Percentiles rank a stretch among this genome's conserved stretches.
Conservation (phyloP, 148 eudicot species). For the Bassia scoparia region DNA sequence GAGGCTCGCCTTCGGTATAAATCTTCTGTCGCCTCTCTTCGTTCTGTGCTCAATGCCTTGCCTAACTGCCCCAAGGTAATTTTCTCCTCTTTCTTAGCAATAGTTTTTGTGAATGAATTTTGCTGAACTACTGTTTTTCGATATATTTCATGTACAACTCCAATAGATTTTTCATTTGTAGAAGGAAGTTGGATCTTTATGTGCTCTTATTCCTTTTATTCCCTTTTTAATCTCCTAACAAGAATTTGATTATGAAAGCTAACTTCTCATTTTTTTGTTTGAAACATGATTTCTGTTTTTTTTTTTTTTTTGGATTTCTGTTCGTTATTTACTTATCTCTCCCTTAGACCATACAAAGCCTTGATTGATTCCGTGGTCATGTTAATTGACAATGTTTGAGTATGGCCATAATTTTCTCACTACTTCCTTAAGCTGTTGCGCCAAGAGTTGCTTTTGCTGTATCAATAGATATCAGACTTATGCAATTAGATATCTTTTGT, state of each 20-base stretch:
- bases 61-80: conserved; percentile 54
- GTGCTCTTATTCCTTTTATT: neutral
- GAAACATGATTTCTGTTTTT: neutral
- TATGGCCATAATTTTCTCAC: neutral
- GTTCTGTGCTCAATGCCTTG: conserved; percentile 58
- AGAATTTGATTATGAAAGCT: neutral
- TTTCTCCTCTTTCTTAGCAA: neutral
- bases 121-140: too few relatives aligned
- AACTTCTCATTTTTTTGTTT: neutral
- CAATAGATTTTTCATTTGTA: neutral
- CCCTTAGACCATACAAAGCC: neutral
- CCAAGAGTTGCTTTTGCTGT: neutral
- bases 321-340: neutral
- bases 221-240: neutral
- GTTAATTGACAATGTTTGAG: neutral
- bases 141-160: too few relatives aligned
- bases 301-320: too few relatives aligned
- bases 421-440: neutral
- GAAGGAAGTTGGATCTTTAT: neutral
- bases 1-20: conserved; percentile 73
- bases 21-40: conserved; percentile 62
- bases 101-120: neutral
- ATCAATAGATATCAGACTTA: neutral
- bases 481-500: conserved; percentile 1
- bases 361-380: neutral